Percentiles rank a stretch among this genome's conserved stretches.
These are phyloP conservation scores for Chamaenerion angustifolium DNA, from an alignment of 345 rosid species.

Conservation along the genomic window DNA sequence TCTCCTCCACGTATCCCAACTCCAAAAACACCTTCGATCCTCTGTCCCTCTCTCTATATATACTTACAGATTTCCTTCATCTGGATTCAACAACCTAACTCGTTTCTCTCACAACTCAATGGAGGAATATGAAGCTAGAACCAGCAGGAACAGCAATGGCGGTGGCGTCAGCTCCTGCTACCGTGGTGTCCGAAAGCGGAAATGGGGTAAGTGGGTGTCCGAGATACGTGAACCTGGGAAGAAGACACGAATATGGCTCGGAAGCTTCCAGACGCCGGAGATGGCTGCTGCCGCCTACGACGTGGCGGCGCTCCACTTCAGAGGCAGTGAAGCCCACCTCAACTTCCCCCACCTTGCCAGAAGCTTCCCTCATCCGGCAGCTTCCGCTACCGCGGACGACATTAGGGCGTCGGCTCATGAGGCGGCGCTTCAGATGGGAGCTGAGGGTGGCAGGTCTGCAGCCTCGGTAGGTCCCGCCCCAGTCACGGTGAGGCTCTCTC, in stretches of 20 bases:
- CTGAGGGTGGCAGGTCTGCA: slow-evolving; percentile 28
- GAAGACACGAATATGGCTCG: slow-evolving; percentile 90
- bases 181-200: slow-evolving; percentile 79
- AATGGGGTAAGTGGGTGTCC: slow-evolving; percentile 96
- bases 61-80: neutral
- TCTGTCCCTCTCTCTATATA: slow-evolving; percentile 1
- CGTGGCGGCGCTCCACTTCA: slow-evolving; percentile 66
- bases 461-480: slow-evolving; percentile 16
- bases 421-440: slow-evolving; percentile 35
- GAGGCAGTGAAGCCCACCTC: slow-evolving; percentile 52
- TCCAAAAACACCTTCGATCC: neutral
- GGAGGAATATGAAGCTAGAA: neutral
- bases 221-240: slow-evolving; percentile 84
- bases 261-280: slow-evolving; percentile 70
- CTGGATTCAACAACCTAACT: neutral
- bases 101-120: neutral
- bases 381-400: slow-evolving; percentile 48
- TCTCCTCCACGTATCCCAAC: slow-evolving; percentile 2
- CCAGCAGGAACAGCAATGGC: slow-evolving; percentile 5
- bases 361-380: slow-evolving; percentile 48
- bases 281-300: slow-evolving; percentile 98
- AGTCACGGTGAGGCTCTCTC: slow-evolving; percentile 45
- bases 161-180: slow-evolving; percentile 31
- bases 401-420: slow-evolving; percentile 68
- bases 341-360: slow-evolving; percentile 61